Evolutionary conservation across 192 early-diverging fungal species (phyloP), one percentile per base, ranked within the genome.

Genomic region (Rhizoclosmatium sp.): DNA sequence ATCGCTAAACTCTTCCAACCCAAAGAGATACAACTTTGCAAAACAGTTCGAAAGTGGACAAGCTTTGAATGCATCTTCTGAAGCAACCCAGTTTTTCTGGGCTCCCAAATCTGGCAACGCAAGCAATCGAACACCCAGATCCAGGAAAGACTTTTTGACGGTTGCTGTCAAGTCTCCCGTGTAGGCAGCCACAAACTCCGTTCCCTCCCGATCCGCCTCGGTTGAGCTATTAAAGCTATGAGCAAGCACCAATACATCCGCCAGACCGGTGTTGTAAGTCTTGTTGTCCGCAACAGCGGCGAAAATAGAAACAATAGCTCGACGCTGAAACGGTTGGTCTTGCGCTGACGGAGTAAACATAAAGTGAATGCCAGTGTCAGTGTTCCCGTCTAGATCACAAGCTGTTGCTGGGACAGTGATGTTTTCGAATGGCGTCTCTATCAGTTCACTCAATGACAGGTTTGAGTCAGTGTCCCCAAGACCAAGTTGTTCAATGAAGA

Each of bases 1-100:
- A 31, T 31, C 31, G 31, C 31, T 12, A 1, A 45, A 69, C 46
- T 45, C 10, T 45, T 39, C 45, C 67, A 69, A 19, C 5, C 67
- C 67, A 47, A 69, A 69, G 21, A 69, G 46, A 47, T 47, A 47
- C 16, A 69, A 7, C 23, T 69, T 69, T 41, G 67, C 5, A 46
- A 69, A 69, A 69, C 67, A 69, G 12, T 31, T 12, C 31, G 31
- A 31, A 31, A 31, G 31, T 10, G 7, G 31, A 41, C 67, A 69
- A 10, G 31, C 41, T 10, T 69, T 69, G 46, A 47, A 16, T 16
- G 41, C 39, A 46, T 69, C 67, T 12, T 69, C 16, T 39, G 14
- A 5, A 45, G 47, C 12, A 45, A 10, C 12, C 16, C 42, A 41
- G 4, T 45, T 12, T 14, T 56, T 56, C 10, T 69, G 12, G 47